A percentile compares a stretch with the other conserved stretches of the same genome.
Conservation (phyloP, 1,284 basidiomycete species). For the Ceratobasidium sp. region DNA sequence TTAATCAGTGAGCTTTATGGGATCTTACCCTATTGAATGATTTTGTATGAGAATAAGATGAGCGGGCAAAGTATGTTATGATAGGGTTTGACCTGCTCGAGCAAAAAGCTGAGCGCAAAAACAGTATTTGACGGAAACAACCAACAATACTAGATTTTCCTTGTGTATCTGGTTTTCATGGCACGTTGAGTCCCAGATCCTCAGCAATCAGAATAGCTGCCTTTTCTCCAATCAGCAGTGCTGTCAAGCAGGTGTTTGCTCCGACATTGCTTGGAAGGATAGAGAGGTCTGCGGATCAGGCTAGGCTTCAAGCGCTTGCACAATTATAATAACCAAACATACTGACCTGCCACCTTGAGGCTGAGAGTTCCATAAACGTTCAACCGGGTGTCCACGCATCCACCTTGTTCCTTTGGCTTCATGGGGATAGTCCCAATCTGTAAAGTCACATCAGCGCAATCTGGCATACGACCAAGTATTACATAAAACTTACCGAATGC, state of each 20-base stretch:
- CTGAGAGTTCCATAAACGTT: constrained; percentile 74
- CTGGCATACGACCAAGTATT: neutral
- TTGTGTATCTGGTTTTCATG: constrained; percentile 47
- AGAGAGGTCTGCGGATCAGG: constrained; percentile 20
- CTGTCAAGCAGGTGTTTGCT: constrained; percentile 34
- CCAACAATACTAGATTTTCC: too few species aligned
- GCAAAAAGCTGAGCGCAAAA: too few species aligned
- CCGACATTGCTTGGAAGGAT: constrained; percentile 37
- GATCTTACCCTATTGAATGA: too few species aligned
- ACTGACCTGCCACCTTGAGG: constrained; percentile 69
- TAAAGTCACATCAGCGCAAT: neutral
- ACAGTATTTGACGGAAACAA: too few species aligned
- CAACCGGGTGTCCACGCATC: constrained; percentile 72
- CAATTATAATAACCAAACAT: neutral
- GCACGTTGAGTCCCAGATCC: constrained; percentile 27
- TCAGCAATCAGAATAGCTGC: constrained; percentile 39
- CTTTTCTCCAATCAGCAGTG: constrained; percentile 39
- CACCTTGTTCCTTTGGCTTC: constrained; percentile 69
- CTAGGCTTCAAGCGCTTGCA: neutral
- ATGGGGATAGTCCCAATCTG: constrained; percentile 77
- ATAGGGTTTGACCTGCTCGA: too few species aligned
- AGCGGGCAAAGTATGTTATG: too few species aligned
- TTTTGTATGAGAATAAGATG: too few species aligned
- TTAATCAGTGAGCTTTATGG: too few species aligned
- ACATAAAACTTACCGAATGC: constrained; percentile 52